Base-by-base conservation (phyloP, 139 green algal species). In the Coelastrella sp. region DNA sequence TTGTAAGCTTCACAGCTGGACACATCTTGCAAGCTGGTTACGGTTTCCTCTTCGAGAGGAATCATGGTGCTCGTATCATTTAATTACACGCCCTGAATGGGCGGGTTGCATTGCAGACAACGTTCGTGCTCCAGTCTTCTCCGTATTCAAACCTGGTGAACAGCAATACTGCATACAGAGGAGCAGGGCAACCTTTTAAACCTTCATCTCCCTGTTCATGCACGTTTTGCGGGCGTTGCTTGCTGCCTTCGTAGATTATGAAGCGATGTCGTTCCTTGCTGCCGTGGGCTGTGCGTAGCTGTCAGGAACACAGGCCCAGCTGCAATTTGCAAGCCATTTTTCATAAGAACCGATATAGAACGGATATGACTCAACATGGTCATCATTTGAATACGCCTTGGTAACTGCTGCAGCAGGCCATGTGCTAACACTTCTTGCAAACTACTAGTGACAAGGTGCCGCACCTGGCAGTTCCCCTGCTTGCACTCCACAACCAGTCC, bases 1-100 rank as follows among this genome's bases (percentile, higher is more conserved):
- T 87, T 68, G 78, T 82, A 87, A 15, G 87, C 87, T 27, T 91
- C 87, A 65, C 78, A 82, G 63, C 78, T 87, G 63, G 76, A 60
- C 25, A 87, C 79, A 81, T 91, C 87, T 24, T 91, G 63, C 12
- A 87, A 58, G 63, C 78, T 90, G 7, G 87, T 79, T 8, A 58
- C 61, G 19, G 35, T 11, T 20, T 89, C 84, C 11, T 89, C 68
- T 4, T 89, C 84, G 7, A 82, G 57, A 7, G 70, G 57, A 68
- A 89, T 89, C 84, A 89, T 89, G 7, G 65, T 7, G 4, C 20
- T 60, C 57, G 19, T 24, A 76, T n/a, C 15, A 24, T 27, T 0
- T 8, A 76, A 8, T 76, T n/a, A 76, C n/a, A 76, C 14, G 61
- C 14, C 12, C 11, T 15, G 14, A 12, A 70, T 1, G 61, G 0